Percentiles rank a stretch among this genome's conserved stretches.
Evolutionary conservation across 2,329 filamentous ascomycete genomes (phyloP).

Genomic region (Penicillium oxalicum): DNA sequence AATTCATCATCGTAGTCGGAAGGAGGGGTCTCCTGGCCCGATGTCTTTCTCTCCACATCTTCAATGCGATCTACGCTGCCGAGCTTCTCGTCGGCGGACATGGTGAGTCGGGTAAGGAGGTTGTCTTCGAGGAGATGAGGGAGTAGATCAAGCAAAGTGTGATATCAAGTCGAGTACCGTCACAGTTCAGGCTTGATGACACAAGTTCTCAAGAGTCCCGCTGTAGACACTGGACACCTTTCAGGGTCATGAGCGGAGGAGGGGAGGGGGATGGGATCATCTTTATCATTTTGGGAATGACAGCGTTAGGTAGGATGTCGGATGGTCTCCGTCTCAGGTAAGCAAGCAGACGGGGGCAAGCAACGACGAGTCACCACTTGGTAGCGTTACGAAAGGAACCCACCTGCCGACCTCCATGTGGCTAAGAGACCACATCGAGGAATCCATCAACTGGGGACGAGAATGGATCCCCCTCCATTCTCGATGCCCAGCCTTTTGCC

Average conservation of each 20-base stretch:
- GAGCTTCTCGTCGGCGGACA: conserved; percentile 14
- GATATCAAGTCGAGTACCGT: too few relatives aligned
- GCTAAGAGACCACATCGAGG: neutral
- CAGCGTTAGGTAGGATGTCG: too few relatives aligned
- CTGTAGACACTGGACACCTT: too few relatives aligned
- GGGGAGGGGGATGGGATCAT: neutral
- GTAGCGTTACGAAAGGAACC: too few relatives aligned
- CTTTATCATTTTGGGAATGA: neutral
- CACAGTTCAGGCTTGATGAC: too few relatives aligned
- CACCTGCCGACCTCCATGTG: too few relatives aligned
- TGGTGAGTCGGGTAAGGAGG: neutral
- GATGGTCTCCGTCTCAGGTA: too few relatives aligned
- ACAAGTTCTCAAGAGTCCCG: too few relatives aligned
- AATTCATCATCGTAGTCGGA: conserved; percentile 15
- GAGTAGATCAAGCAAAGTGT: too few relatives aligned
- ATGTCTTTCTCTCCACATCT: conserved; percentile 7
- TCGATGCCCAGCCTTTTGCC: conserved; percentile 2
- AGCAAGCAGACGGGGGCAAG: too few relatives aligned
- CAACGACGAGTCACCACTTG: too few relatives aligned
- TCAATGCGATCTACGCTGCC: conserved; percentile 14
- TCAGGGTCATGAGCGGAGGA: too few relatives aligned
- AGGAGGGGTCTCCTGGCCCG: neutral
- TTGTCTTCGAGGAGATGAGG: neutral
- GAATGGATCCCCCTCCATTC: neutral
- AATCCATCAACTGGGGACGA: neutral